These are phyloP conservation scores for Achaetomium macrosporum DNA, from an alignment of 2,329 filamentous ascomycete genomes.

Conservation along the genomic window DNA sequence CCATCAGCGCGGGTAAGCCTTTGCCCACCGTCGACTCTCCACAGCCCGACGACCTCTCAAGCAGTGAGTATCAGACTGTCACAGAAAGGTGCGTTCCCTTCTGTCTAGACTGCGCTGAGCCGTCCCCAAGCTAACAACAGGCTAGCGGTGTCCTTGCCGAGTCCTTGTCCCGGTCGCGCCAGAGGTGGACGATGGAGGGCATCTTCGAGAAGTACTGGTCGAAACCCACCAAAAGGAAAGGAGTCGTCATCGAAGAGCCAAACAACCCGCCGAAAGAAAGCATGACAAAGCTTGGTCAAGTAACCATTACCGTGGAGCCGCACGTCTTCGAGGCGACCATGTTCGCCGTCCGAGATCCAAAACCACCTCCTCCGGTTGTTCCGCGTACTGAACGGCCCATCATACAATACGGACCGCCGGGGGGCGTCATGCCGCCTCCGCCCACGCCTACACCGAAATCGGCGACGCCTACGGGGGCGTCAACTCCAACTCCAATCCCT, in stretches of 20 bases:
- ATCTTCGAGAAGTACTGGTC: constrained; percentile 75
- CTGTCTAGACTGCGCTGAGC: not conserved
- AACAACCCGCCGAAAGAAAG: constrained; percentile 65
- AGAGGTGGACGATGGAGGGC: constrained; percentile 65
- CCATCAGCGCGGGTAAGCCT: constrained; percentile 58
- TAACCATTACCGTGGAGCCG: constrained; percentile 71
- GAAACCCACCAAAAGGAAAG: constrained; percentile 64
- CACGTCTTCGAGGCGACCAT: constrained; percentile 73
- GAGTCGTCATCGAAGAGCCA: constrained; percentile 55
- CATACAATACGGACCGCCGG: constrained; percentile 60
- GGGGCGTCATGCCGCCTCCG: constrained; percentile 54
- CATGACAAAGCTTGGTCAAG: constrained; percentile 67
- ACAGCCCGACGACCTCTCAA: constrained; percentile 57
- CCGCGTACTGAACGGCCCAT: constrained; percentile 45
- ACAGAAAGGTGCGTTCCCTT: constrained; percentile 57
- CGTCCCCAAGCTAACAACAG: constrained; percentile 9
- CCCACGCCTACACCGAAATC: constrained; percentile 35
- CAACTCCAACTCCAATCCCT: constrained; percentile 20
- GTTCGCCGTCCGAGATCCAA: constrained; percentile 63
- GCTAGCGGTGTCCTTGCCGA: constrained; percentile 67
- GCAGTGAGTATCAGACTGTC: constrained; percentile 65
- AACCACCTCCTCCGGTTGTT: constrained; percentile 39
- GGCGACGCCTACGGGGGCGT: constrained; percentile 22
- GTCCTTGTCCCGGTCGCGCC: constrained; percentile 65
- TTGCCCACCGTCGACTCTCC: constrained; percentile 64